These are phyloP conservation scores for Inosperma sp. DNA, from an alignment of 768 basidiomycete genomes.

Conservation along the genomic window DNA sequence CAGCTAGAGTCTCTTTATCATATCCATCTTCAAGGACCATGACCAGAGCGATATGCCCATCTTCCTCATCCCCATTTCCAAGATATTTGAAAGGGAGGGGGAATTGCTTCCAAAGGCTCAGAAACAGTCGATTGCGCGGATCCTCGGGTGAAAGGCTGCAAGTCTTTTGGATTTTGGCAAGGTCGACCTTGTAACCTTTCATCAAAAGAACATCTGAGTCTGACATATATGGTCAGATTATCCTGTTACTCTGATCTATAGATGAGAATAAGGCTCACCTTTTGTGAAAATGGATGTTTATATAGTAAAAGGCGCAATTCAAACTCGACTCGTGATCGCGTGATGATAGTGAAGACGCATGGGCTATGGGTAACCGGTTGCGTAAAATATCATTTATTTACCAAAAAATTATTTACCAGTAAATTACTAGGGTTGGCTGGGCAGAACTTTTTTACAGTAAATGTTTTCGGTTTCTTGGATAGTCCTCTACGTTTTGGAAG, in stretches of 20 bases:
- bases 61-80: neutral
- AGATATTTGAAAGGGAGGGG: neutral
- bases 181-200: neutral
- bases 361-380: too few species aligned
- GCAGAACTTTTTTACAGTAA: too few species aligned
- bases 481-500: too few species aligned
- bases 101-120: neutral
- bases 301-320: neutral
- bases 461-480: too few species aligned
- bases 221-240: neutral
- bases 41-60: slow-evolving; percentile 1
- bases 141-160: neutral
- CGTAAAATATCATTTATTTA: too few species aligned
- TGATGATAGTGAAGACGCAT: too few species aligned
- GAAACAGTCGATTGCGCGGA: neutral
- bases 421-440: too few species aligned
- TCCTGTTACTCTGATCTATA: neutral
- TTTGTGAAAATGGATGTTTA: neutral
- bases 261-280: neutral
- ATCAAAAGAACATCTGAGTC: too few species aligned
- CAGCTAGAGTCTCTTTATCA: neutral
- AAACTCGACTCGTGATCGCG: too few species aligned
- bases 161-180: neutral
- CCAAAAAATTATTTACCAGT: too few species aligned
- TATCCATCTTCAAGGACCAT: slow-evolving; percentile 5